Evolutionary conservation across 345 rosid species (phyloP), one percentile per base, ranked within the genome.

Genomic region (Capsella bursapastoris): DNA sequence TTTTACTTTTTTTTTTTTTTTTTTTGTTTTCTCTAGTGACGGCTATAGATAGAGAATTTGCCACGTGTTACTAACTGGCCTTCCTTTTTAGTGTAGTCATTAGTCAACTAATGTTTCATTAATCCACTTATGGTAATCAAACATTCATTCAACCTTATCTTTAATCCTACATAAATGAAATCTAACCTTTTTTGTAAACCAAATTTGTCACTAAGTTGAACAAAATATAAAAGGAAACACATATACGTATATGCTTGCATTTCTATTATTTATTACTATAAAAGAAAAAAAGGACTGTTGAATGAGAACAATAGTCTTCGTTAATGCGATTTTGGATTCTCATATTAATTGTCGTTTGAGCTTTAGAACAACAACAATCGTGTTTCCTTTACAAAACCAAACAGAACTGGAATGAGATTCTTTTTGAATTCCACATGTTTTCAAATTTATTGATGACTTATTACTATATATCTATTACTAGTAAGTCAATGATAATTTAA

Each of bases 11-110:
- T 43, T 37, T 34, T 6, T 41, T 41, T 3, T 5, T 43, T 43
- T 41, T 22, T 22, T 18, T 18, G 22, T 4, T 3, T 41, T 12
- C 25, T 61, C 25, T 52, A 28, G 27, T 68, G 74, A 76, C 80
- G 80, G 75, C 80, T 70, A 56, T 70, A 56, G 80, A 56, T 64
- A 76, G 58, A 55, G 4, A 8, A 29, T 64, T 64, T 8, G 75
- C 75, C 75, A 76, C 71, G 75, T 64, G 71, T 57, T 49, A 28
- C 41, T 38, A 38, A 38, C 66, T 63, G 38, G 32, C 29, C 37
- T 61, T 32, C 35, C 37, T 34, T 44, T 58, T 50, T 50, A 15
- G 12, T 32, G 62, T 51, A 8, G 41, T 75, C 69, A 75, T 62
- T 34, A 44, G 64, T 75, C 79, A 75, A 67, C 56, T 41, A 53